Evolutionary conservation across 805 yeast species (phyloP), one percentile per base, ranked within the genome.

Genomic region (Cyberlindnera mississippiensis): DNA sequence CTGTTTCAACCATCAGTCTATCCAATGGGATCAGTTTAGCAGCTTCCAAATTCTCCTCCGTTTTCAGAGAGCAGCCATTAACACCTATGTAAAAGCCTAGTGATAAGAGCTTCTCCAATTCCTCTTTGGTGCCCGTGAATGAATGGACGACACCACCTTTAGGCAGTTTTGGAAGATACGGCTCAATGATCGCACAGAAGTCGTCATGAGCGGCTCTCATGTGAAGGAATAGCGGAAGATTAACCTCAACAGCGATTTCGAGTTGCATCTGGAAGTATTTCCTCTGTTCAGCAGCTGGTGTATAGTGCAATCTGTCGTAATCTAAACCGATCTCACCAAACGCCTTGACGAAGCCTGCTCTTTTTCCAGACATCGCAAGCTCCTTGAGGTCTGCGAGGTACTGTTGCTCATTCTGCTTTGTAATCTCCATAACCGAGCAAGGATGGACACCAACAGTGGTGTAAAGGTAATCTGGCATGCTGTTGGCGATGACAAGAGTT

Each of bases 241-340:
- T 64, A 20, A 78, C 59, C 9, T 78, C 78, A 17, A 73, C 66
- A 2, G 82, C 73, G 14, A 86, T 60, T 41, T 85, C 82, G 46
- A 93, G 69, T 62, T 93, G 99, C 47, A 69, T 68, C 47, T 71
- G 72, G 57, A 93, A 93, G 63, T 78, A 85, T 19, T 69, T 56
- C 29, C 66, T 51, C 60, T 93, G 99, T 47, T 77, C 75, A 6
- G 75, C 81, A 42, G 70, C 77, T 2, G 85, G 68, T 0, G 96
- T 77, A 56, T 78, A 85, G 52, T 85, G 82, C 38, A 93, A 66
- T 45, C 99, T 68, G 62, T 93, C 99, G 59, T 90, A 91, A 59
- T 93, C 99, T 36, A 93, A 68, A 0, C 99, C 99, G 38, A 93
- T 79, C 63, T 93, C 99, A 12, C 99, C 99, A 65, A 90, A 82